Conservation (phyloP, 2,329 filamentous ascomycete genomes). For the Westerdykella sp. region DNA sequence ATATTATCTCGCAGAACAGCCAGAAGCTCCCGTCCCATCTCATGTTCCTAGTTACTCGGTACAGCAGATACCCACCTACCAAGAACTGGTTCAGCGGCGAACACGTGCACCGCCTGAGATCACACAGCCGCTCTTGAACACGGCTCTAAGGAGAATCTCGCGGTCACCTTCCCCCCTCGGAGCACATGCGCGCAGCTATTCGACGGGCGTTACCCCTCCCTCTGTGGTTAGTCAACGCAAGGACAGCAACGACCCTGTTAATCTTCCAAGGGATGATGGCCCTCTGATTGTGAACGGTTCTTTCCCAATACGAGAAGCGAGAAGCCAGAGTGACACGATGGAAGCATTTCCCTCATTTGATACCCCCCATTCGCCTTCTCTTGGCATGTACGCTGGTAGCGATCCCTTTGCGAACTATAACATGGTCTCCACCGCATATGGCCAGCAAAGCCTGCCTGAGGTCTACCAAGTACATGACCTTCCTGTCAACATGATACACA, state of each 20-base stretch:
- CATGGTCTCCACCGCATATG: too few relatives aligned
- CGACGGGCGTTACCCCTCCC: constrained; percentile 21
- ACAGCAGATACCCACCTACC: constrained; percentile 33
- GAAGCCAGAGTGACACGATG: constrained; percentile 19
- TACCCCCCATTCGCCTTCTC: not conserved
- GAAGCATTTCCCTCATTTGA: constrained; percentile 19
- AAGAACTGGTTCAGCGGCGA: constrained; percentile 38
- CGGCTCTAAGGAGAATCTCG: constrained; percentile 32
- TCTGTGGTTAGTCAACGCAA: constrained; percentile 13
- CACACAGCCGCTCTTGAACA: constrained; percentile 34
- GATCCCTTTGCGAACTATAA: not conserved
- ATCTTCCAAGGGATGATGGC: constrained; percentile 27
- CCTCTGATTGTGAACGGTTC: constrained; percentile 39
- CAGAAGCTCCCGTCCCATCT: constrained; percentile 30
- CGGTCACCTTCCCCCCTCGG: constrained; percentile 45
- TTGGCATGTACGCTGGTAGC: not conserved
- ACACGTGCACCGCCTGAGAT: constrained; percentile 41
- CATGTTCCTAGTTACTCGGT: constrained; percentile 34
- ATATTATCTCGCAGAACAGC: constrained; percentile 44
- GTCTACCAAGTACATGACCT: too few relatives aligned
- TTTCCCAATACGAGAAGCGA: constrained; percentile 25
- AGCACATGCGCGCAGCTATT: constrained; percentile 38
- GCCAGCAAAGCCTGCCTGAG: too few relatives aligned
- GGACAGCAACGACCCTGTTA: constrained; percentile 10
- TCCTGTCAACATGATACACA: too few relatives aligned